Conservation (phyloP, 805 yeast genomes). For the Myxozyma mucilagina region DNA sequence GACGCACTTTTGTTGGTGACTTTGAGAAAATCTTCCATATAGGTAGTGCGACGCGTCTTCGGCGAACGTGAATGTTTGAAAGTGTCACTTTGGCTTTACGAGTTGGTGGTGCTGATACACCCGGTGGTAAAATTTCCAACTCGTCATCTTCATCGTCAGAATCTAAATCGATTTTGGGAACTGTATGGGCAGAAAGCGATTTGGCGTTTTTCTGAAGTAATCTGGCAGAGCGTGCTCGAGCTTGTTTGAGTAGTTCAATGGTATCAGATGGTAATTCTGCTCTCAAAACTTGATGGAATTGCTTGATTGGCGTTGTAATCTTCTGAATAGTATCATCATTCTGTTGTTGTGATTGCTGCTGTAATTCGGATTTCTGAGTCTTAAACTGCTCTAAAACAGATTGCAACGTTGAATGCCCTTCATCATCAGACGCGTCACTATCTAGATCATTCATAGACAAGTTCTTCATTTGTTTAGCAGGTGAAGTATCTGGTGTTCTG, state of each 20-base stretch:
- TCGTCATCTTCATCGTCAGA: conserved; percentile 11
- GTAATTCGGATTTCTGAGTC: background rate
- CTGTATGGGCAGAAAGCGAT: background rate
- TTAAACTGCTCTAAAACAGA: too few relatives aligned
- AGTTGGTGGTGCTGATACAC: background rate
- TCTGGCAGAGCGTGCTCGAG: conserved; percentile 6
- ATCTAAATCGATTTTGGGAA: background rate
- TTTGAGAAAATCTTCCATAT: conserved; percentile 2
- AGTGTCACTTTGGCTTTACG: conserved; percentile 5
- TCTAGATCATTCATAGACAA: too few relatives aligned
- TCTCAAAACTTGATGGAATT: background rate
- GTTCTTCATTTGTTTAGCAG: background rate
- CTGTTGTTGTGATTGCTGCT: background rate
- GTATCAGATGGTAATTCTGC: conserved; percentile 9
- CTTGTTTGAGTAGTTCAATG: conserved; percentile 2
- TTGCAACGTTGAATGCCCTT: too few relatives aligned
- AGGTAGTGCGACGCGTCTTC: background rate
- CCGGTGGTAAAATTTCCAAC: conserved; percentile 18
- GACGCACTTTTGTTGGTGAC: background rate
- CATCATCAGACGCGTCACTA: too few relatives aligned
- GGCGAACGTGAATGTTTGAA: conserved; percentile 7
- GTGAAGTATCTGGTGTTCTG: conserved; percentile 11
- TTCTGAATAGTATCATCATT: background rate
- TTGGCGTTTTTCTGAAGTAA: background rate
- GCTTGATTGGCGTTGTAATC: background rate